Base-by-base conservation (phyloP, 306 rosid species). In the Neltuma alba region DNA sequence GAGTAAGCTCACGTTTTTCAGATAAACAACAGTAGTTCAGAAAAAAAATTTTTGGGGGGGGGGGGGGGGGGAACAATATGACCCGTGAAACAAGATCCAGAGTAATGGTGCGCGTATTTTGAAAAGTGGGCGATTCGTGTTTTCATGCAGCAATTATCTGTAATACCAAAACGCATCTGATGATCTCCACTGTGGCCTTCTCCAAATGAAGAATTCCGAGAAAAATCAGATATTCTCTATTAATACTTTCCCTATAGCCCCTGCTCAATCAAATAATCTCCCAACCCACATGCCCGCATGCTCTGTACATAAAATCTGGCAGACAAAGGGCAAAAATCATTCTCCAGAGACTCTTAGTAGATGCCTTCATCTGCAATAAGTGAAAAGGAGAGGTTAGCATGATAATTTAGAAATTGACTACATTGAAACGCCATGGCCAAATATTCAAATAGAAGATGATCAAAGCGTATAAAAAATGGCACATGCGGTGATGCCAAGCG, bases 361-460 rank as follows among this genome's bases (percentile, higher is more conserved):
- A 11, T 20, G 21, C 27, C 58, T 69, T 85, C 91, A 77, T 85
- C 91, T 87, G 91, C 84, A 38, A 77, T 10, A 47, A 70, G 38
- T 37, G 38, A 82, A 80, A 76, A 54, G 30, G 60, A 11, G 27
- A 50, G 42, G 75, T 38, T 36, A 65, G 74, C n/a, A 21, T 50
- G 44, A 64, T n/a, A 71, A n/a, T n/a, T n/a, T n/a, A n/a, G n/a
- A n/a, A n/a, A n/a, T n/a, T n/a, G n/a, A n/a, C n/a, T n/a, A n/a
- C n/a, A n/a, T n/a, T n/a, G n/a, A n/a, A n/a, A n/a, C n/a, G n/a
- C n/a, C 30, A 48, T 25, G 14, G 54, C 34, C 27, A 14, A 76
- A 74, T 54, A 54, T 36, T 69, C 57, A 72, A 27, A 62, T 74
- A 47, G 30, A 60, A 31, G 55, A 40, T 63, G 8, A 70, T 33